phyloP scores from a whole-genome alignment of 1,284 basidiomycete genomes.

The Trichosporon coremiiforme region DNA sequence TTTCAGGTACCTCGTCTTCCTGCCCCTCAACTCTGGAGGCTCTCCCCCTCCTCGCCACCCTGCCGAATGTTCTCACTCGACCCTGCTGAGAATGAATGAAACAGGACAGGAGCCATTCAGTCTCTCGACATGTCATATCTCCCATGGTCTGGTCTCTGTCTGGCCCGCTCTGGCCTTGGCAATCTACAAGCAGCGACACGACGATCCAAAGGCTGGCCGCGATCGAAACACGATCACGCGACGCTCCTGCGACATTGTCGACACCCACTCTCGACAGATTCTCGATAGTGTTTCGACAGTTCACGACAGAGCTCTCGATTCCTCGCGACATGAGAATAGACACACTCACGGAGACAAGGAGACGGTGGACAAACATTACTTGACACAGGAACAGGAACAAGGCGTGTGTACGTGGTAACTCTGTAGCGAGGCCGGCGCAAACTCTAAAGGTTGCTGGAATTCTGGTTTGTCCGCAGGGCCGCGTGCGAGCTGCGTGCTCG shows the following conservation, averaged over 20 bases:
- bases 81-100: neutral
- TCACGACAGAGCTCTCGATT: neutral
- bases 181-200: neutral
- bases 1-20: too few species aligned
- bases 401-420: slow-evolving; percentile 6
- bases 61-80: neutral
- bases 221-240: neutral
- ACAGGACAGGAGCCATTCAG: neutral
- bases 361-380: neutral
- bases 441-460: slow-evolving; percentile 21
- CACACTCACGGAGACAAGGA: neutral
- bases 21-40: too few species aligned
- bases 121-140: neutral
- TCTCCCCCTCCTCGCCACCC: neutral
- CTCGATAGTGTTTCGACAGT: neutral
- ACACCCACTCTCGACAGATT: neutral
- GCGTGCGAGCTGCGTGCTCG: slow-evolving; percentile 30
- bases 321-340: neutral
- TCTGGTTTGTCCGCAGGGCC: slow-evolving; percentile 26
- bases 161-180: neutral
- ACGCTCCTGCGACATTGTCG: neutral
- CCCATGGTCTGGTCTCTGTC: neutral
- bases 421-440: neutral
- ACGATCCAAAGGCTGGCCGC: neutral
- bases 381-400: slow-evolving; percentile 1